Evolutionary conservation across 2,329 filamentous ascomycete genomes (phyloP).

Genomic region (Lasiodiplodia hormozganensis): DNA sequence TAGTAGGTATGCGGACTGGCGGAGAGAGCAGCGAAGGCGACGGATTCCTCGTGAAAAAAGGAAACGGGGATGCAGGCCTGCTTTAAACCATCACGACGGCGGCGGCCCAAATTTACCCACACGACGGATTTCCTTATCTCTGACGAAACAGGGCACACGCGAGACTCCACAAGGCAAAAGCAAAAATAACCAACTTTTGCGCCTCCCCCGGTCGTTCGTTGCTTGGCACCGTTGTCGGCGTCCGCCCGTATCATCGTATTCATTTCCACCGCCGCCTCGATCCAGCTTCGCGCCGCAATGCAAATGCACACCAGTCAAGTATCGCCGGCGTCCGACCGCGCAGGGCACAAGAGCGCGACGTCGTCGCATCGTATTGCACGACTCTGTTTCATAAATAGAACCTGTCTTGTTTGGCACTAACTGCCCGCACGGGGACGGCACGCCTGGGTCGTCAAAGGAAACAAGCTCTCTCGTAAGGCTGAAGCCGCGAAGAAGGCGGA

Average conservation of each 20-base stretch:
- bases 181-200: not conserved
- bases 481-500: not conserved
- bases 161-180: not conserved
- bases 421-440: not conserved
- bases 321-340: too few relatives aligned
- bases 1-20: not conserved
- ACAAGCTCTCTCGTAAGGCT: not conserved
- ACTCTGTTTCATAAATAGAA: not conserved
- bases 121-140: not conserved
- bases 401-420: too few relatives aligned
- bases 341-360: not conserved
- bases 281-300: not conserved
- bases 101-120: not conserved
- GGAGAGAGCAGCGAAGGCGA: not conserved
- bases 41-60: not conserved
- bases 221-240: slow-evolving; percentile 5
- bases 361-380: not conserved
- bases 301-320: too few relatives aligned
- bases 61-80: not conserved
- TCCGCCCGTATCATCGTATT: slow-evolving; percentile 19
- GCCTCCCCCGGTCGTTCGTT: not conserved
- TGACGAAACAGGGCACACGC: not conserved
- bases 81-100: not conserved
- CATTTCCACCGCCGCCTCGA: slow-evolving; percentile 13
- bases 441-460: not conserved